These are phyloP conservation scores for Porphyrellus cyaneotinctus DNA, from an alignment of 768 basidiomycete species.

Conservation along the genomic window DNA sequence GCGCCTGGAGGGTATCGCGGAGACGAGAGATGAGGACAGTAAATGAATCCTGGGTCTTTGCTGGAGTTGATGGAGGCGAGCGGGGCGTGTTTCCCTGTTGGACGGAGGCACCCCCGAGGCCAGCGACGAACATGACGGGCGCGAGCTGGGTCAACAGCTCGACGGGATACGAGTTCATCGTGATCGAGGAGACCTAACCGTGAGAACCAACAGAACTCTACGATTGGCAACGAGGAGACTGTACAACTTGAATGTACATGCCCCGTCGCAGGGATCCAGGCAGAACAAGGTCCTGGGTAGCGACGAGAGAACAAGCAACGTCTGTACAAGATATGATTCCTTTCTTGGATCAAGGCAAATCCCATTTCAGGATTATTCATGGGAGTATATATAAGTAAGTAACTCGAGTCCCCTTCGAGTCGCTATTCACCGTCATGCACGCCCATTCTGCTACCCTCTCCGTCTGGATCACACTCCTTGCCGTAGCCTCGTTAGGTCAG, in stretches of 20 bases:
- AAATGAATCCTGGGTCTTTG: conserved; percentile 57
- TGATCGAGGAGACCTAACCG: not conserved
- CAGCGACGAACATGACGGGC: conserved; percentile 94
- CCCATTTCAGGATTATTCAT: conserved; percentile 1
- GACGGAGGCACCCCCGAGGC: conserved; percentile 38
- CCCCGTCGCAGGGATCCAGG: too few species aligned
- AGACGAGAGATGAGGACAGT: conserved; percentile 53
- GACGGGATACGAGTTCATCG: conserved; percentile 90
- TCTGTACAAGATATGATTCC: too few species aligned
- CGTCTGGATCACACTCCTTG: conserved; percentile 21
- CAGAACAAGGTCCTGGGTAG: too few species aligned
- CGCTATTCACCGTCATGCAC: conserved; percentile 15
- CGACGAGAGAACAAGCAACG: conserved; percentile 10
- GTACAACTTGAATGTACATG: too few species aligned
- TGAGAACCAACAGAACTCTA: not conserved
- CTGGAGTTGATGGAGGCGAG: conserved; percentile 21
- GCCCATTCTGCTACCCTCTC: conserved; percentile 7
- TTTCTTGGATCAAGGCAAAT: conserved; percentile 8
- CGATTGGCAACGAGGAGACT: too few species aligned
- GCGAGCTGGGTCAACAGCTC: conserved; percentile 86
- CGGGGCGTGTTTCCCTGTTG: not conserved
- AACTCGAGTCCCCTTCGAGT: too few species aligned
- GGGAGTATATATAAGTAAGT: too few species aligned
- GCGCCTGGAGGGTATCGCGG: conserved; percentile 61
- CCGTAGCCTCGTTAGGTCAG: conserved; percentile 20